Conservation (phyloP, 1,284 basidiomycete species). For the Ganoderma sinense region DNA sequence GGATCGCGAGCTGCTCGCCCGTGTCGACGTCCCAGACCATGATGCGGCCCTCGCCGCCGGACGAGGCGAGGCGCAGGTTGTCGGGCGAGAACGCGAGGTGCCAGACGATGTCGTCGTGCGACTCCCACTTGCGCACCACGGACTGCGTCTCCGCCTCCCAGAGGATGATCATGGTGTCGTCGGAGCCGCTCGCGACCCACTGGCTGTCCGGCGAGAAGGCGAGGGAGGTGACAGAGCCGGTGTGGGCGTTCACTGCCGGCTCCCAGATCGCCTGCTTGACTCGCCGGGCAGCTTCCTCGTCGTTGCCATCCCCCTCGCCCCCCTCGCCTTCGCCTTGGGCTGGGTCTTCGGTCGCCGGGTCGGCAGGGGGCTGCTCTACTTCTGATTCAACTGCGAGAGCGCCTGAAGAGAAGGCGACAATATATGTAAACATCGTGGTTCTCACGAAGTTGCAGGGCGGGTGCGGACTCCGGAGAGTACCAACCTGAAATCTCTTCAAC, state of each 20-base stretch:
- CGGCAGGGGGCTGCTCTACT: background rate
- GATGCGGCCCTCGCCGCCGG: slow-evolving; percentile 28
- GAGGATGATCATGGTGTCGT: slow-evolving; percentile 25
- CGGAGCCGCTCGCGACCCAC: slow-evolving; percentile 30
- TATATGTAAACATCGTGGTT: background rate
- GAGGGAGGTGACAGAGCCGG: slow-evolving; percentile 18
- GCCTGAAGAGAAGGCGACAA: background rate
- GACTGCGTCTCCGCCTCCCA: slow-evolving; percentile 18
- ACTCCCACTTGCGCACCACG: slow-evolving; percentile 19
- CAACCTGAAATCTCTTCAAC: background rate
- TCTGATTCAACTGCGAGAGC: background rate
- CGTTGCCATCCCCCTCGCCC: background rate
- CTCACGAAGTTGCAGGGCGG: background rate
- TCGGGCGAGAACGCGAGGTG: slow-evolving; percentile 36
- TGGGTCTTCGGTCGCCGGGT: background rate
- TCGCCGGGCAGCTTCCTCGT: background rate
- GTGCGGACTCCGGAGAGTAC: background rate
- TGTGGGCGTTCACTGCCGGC: slow-evolving; percentile 13
- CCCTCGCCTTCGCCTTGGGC: background rate
- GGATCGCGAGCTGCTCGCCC: slow-evolving; percentile 10
- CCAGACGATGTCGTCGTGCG: slow-evolving; percentile 21
- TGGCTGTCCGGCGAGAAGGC: slow-evolving; percentile 31
- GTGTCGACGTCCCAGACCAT: slow-evolving; percentile 30
- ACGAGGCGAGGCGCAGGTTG: slow-evolving; percentile 29
- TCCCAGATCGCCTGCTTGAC: background rate